A percentile compares a stretch with the other conserved stretches of the same genome.
phyloP scores from a whole-genome alignment of 768 basidiomycete species.

The Tephrocybe rancida region DNA sequence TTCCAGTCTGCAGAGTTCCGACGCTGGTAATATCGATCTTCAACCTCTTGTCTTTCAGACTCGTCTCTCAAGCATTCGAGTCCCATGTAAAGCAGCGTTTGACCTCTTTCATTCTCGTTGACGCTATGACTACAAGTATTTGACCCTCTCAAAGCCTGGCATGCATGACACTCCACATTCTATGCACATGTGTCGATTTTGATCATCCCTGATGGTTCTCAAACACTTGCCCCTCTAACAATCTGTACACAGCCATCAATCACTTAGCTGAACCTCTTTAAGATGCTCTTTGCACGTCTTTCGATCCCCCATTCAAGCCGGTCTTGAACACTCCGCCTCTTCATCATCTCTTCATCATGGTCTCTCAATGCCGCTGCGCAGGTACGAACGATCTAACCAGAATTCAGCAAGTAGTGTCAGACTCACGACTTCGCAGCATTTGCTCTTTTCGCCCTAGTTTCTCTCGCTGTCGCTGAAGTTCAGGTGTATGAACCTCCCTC shows the following conservation, averaged over 20 bases:
- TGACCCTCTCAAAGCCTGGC: too few relatives aligned
- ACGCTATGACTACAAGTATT: too few relatives aligned
- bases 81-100: too few relatives aligned
- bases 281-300: neutral
- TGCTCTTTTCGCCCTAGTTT: constrained; percentile 8
- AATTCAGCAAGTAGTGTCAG: neutral
- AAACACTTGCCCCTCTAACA: neutral
- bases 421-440: constrained; percentile 6
- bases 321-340: constrained; percentile 13
- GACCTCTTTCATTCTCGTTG: too few relatives aligned
- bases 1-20: too few relatives aligned
- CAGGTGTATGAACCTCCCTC: constrained; percentile 13
- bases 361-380: constrained; percentile 17
- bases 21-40: too few relatives aligned
- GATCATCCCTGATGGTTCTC: neutral
- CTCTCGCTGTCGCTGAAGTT: constrained; percentile 9
- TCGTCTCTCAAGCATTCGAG: too few relatives aligned
- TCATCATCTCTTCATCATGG: constrained; percentile 6
- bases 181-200: too few relatives aligned
- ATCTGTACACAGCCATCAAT: constrained; percentile 1
- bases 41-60: too few relatives aligned
- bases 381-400: constrained; percentile 3
- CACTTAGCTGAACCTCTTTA: neutral
- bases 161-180: too few relatives aligned
- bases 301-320: constrained; percentile 14